These are phyloP conservation scores for Euphorbia peplus DNA, from an alignment of 345 rosid genomes.

Conservation along the genomic window DNA sequence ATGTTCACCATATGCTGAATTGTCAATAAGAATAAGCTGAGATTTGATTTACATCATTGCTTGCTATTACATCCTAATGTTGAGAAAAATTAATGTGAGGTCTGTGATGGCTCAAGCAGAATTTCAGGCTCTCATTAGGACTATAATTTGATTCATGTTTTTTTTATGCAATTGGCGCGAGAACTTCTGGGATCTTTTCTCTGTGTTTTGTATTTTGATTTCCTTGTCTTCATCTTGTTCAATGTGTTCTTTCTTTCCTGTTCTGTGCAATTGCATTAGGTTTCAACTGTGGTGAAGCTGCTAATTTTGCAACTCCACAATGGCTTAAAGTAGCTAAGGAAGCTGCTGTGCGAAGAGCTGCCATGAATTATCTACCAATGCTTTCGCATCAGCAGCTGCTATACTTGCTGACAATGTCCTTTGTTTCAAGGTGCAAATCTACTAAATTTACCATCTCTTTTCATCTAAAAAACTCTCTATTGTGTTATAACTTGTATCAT, in stretches of 20 bases:
- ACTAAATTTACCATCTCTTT: slow-evolving; percentile 9
- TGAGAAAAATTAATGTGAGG: not conserved
- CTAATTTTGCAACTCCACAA: slow-evolving; percentile 97
- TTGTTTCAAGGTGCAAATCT: slow-evolving; percentile 70
- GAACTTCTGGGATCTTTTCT: not conserved
- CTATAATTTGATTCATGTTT: not conserved
- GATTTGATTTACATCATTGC: not conserved
- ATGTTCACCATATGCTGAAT: not conserved
- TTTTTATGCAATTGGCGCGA: not conserved
- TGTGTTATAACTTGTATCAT: not conserved
- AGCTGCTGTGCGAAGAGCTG: slow-evolving; percentile 99
- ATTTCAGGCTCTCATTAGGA: not conserved
- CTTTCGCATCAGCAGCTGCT: slow-evolving; percentile 97
- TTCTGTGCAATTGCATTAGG: slow-evolving; percentile 36
- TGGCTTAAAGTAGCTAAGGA: slow-evolving; percentile 97
- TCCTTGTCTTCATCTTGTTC: not conserved
- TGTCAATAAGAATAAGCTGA: not conserved
- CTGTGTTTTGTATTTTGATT: not conserved
- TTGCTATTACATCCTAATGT: not conserved
- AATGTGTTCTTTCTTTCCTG: slow-evolving; percentile 1
- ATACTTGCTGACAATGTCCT: slow-evolving; percentile 97
- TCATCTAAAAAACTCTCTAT: slow-evolving; percentile 7
- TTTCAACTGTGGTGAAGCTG: slow-evolving; percentile 99
- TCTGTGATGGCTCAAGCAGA: not conserved
- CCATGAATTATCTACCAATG: slow-evolving; percentile 99